These are phyloP conservation scores for Wallacemonas sp. DNA, from an alignment of 208 protist species.

Conservation along the genomic window DNA sequence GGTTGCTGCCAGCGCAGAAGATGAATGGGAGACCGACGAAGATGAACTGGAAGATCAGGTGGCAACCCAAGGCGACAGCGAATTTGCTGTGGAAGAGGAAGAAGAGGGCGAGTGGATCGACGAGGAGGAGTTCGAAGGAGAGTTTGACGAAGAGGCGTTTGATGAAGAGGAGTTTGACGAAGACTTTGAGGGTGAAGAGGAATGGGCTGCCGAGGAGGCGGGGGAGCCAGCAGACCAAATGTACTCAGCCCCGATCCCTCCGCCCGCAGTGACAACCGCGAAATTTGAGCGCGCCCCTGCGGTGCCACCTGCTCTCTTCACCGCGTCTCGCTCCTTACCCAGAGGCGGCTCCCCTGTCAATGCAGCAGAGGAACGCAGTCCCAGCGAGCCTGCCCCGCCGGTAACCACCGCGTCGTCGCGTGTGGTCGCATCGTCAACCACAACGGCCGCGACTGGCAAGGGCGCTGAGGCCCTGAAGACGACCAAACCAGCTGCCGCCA, in stretches of 20 bases:
- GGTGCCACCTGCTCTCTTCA: slow-evolving; percentile 4
- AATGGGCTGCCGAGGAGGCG: background rate
- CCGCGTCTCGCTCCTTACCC: slow-evolving; percentile 7
- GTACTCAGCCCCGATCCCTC: background rate
- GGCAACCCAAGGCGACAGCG: slow-evolving; percentile 1
- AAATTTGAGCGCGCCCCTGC: slow-evolving; percentile 1
- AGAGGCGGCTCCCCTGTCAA: slow-evolving; percentile 9
- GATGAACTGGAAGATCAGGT: too few relatives aligned
- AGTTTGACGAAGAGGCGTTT: slow-evolving; percentile 15
- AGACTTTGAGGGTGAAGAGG: slow-evolving; percentile 4
- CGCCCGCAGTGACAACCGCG: background rate
- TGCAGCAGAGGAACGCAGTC: background rate
- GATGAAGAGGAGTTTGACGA: slow-evolving; percentile 8
- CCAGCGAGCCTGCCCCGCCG: slow-evolving; percentile 1
- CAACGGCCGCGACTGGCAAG: background rate
- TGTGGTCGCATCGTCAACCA: background rate
- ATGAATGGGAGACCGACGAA: slow-evolving; percentile 2
- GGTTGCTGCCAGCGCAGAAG: background rate
- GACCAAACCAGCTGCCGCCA: background rate
- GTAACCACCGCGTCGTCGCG: too few relatives aligned
- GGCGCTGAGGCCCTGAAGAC: background rate
- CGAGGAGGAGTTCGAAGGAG: slow-evolving; percentile 17
- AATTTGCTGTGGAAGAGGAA: background rate
- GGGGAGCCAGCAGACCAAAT: too few relatives aligned
- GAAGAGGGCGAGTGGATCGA: background rate